A percentile compares a stretch with the other conserved stretches of the same genome.
Conservation (phyloP, 495 filamentous ascomycete species). For the Penicillium riverlandense region DNA sequence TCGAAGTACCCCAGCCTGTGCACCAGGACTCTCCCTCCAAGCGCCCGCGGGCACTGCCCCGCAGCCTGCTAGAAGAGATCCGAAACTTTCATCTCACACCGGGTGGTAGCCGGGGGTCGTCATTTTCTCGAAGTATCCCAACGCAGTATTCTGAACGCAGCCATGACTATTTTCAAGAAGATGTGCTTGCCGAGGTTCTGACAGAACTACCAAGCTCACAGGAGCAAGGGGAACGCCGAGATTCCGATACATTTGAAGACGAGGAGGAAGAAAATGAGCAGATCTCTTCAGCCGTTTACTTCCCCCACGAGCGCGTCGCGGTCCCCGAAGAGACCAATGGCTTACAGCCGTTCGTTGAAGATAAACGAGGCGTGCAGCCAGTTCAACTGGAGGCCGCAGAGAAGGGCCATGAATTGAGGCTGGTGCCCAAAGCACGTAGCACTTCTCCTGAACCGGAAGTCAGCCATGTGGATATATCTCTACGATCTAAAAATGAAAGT, state of each 20-base stretch:
- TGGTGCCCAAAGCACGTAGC: slow-evolving; percentile 25
- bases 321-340: slow-evolving; percentile 27
- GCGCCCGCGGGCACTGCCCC: slow-evolving; percentile 28
- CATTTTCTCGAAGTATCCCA: slow-evolving; percentile 50
- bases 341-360: slow-evolving; percentile 42
- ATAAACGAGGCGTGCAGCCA: slow-evolving; percentile 23
- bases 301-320: slow-evolving; percentile 70
- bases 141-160: slow-evolving; percentile 33
- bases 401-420: slow-evolving; percentile 22
- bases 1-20: slow-evolving; percentile 1
- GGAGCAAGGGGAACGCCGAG: slow-evolving; percentile 21
- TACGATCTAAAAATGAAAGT: slow-evolving; percentile 53
- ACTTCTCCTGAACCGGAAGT: slow-evolving; percentile 26
- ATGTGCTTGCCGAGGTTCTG: slow-evolving; percentile 12
- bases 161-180: slow-evolving; percentile 23
- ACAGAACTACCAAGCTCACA: slow-evolving; percentile 17
- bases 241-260: slow-evolving; percentile 52
- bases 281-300: slow-evolving; percentile 89
- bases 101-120: slow-evolving; percentile 39
- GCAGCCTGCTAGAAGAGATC: slow-evolving; percentile 55
- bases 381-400: slow-evolving; percentile 28
- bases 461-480: slow-evolving; percentile 52
- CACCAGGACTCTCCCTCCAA: slow-evolving; percentile 21
- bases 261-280: slow-evolving; percentile 88
- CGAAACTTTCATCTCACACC: slow-evolving; percentile 53